Conservation (phyloP, 2,329 filamentous ascomycete genomes). For the Ambrosiella cleistominuta region DNA sequence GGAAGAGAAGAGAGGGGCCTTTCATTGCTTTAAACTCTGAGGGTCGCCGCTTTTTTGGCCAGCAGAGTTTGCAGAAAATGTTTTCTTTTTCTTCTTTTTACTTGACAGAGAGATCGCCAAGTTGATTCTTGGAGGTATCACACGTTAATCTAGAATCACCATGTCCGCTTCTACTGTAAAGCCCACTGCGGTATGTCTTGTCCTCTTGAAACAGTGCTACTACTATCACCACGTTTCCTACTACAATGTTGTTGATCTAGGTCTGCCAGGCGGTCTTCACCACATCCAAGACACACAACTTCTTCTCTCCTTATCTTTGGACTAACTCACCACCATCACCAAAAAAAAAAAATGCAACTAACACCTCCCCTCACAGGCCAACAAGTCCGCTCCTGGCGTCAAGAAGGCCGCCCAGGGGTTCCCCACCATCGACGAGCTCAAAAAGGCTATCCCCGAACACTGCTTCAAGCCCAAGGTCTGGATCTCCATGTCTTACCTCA, state of each 20-base stretch:
- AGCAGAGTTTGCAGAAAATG: neutral
- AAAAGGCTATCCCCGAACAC: constrained; percentile 39
- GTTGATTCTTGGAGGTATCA: neutral
- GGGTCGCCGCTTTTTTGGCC: neutral
- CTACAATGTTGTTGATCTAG: neutral
- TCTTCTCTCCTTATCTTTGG: no score
- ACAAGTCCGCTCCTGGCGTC: constrained; percentile 2
- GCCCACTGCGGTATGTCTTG: constrained; percentile 5
- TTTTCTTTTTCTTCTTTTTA: neutral
- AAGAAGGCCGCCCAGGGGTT: constrained; percentile 11
- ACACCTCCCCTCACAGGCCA: constrained; percentile 8
- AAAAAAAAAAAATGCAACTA: constrained; percentile 3
- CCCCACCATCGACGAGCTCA: constrained; percentile 31
- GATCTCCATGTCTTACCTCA: constrained; percentile 36
- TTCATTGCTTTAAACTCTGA: neutral
- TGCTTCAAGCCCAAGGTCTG: constrained; percentile 40
- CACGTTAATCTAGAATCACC: neutral
- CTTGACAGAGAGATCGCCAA: neutral
- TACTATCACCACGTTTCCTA: neutral
- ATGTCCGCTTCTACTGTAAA: constrained; percentile 5
- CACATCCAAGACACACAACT: neutral
- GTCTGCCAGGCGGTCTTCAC: neutral
- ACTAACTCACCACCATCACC: neutral
- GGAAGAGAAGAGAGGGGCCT: neutral
- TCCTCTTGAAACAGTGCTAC: neutral